Percentiles rank a stretch among this genome's conserved stretches.
Evolutionary conservation across 164 flowering plant genomes (phyloP).

Genomic region (Dillenia suffruticosa): DNA sequence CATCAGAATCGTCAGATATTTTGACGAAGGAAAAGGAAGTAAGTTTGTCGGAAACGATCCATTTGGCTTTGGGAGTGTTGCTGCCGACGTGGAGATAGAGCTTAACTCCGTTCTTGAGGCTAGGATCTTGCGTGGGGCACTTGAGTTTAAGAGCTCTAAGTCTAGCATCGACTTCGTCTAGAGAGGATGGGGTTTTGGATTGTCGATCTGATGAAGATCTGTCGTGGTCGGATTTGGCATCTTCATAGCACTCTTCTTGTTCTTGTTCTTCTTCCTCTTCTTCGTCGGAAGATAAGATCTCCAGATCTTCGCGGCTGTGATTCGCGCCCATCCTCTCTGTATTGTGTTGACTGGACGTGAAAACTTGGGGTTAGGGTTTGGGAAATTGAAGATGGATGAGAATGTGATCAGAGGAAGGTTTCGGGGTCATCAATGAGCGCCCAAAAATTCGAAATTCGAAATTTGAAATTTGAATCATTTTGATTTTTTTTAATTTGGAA

Average conservation of each 20-base stretch:
- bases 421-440: background rate
- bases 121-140: conserved; percentile 38
- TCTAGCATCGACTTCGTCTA: conserved; percentile 72
- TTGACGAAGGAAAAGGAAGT: conserved; percentile 52
- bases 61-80: conserved; percentile 66
- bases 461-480: background rate
- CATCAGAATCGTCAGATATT: conserved; percentile 21
- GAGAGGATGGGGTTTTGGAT: conserved; percentile 36
- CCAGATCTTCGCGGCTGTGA: conserved; percentile 65
- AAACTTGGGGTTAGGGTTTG: background rate
- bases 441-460: conserved; percentile 7
- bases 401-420: background rate
- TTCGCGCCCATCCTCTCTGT: conserved; percentile 44
- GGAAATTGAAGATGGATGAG: background rate
- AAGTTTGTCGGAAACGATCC: conserved; percentile 66
- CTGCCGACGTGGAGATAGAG: conserved; percentile 68
- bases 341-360: conserved; percentile 1
- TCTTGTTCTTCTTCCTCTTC: conserved; percentile 23
- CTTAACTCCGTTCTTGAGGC: conserved; percentile 54
- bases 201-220: conserved; percentile 20
- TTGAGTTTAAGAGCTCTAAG: conserved; percentile 70
- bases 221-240: conserved; percentile 9
- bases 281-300: conserved; percentile 48
- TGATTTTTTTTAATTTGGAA: background rate
- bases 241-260: conserved; percentile 21